Conservation (phyloP, 306 rosid genomes). For the Glycine soja region DNA sequence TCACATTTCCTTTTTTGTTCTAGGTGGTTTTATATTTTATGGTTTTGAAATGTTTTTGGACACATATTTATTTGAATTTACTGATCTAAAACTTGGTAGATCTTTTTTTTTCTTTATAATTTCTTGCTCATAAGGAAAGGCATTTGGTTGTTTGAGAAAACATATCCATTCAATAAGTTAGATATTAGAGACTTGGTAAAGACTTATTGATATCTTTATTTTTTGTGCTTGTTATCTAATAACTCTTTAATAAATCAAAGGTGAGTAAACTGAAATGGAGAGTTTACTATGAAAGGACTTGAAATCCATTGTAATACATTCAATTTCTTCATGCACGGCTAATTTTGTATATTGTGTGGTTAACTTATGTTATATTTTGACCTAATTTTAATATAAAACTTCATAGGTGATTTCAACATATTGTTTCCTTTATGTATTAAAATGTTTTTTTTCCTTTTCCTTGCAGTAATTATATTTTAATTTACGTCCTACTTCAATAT, state of each 20-base stretch:
- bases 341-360: not conserved
- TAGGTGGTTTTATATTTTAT: too few species aligned
- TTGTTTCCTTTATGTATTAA: not conserved
- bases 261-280: not conserved
- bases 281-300: not conserved
- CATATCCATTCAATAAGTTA: not conserved
- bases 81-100: too few species aligned
- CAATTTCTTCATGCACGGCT: not conserved
- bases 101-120: too few species aligned
- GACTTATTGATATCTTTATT: not conserved
- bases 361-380: not conserved
- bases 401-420: not conserved
- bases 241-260: constrained; percentile 7
- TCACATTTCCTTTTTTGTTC: too few species aligned
- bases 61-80: too few species aligned
- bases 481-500: not conserved
- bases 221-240: constrained; percentile 1
- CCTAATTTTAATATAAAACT: not conserved
- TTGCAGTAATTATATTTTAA: constrained; percentile 2
- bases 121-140: too few species aligned
- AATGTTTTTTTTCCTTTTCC: constrained; percentile 18
- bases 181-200: not conserved
- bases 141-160: too few species aligned
- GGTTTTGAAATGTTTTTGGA: too few species aligned
- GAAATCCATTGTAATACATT: not conserved